Conservation (phyloP, 2,329 filamentous ascomycete species). For the Aspergillus thermomutatus region DNA sequence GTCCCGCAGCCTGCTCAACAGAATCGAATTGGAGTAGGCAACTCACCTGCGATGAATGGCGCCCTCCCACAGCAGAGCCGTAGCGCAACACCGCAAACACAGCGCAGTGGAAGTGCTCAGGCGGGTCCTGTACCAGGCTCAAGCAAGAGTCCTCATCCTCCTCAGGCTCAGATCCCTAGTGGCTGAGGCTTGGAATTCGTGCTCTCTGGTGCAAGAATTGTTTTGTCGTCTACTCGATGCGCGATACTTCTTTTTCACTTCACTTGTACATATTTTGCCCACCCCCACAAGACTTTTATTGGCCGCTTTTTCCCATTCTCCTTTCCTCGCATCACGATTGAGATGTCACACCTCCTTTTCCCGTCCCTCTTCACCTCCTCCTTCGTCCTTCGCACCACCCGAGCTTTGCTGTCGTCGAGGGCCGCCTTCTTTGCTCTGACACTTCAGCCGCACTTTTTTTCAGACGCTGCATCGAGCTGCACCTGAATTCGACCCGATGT, state of each 20-base stretch:
- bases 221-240: neutral
- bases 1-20: constrained; percentile 47
- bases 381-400: neutral
- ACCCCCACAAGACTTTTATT: constrained; percentile 15
- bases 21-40: constrained; percentile 37
- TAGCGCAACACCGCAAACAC: constrained; percentile 46
- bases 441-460: neutral
- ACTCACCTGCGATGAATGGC: constrained; percentile 45
- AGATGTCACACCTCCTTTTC: constrained; percentile 3
- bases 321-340: neutral
- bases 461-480: neutral
- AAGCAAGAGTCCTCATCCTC: constrained; percentile 41
- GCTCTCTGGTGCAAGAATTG: neutral
- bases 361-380: constrained; percentile 3
- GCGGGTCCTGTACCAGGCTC: constrained; percentile 34
- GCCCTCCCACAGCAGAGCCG: constrained; percentile 41
- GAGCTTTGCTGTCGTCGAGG: neutral
- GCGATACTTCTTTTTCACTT: constrained; percentile 15
- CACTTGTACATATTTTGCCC: constrained; percentile 31
- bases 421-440: neutral
- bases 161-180: constrained; percentile 40
- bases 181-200: constrained; percentile 19
- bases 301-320: constrained; percentile 3
- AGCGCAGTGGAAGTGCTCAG: constrained; percentile 44
- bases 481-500: neutral